These are phyloP conservation scores for Ganoderma leucocontextum DNA, from an alignment of 1,284 basidiomycete genomes.

Conservation along the genomic window DNA sequence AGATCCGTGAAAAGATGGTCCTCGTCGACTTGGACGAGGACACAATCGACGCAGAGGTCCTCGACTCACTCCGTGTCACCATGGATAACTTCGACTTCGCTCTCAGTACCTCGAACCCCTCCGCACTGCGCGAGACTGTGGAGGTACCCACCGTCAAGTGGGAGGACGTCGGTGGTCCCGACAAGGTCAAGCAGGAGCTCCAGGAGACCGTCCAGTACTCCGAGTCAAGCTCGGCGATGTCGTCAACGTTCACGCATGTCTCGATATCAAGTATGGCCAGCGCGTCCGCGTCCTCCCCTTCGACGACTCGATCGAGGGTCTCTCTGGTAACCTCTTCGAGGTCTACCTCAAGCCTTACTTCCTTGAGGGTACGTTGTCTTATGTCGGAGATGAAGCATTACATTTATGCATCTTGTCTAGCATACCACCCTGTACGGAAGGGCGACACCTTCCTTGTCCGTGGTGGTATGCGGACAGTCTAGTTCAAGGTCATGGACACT, in stretches of 20 bases:
- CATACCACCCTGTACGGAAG: constrained; percentile 93
- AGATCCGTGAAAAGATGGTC: too few relatives aligned
- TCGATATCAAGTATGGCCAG: constrained; percentile 99
- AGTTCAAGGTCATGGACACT: constrained; percentile 98
- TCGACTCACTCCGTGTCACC: too few relatives aligned
- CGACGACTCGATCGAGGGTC: constrained; percentile 97
- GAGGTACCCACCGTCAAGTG: constrained; percentile 96
- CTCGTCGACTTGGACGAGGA: too few relatives aligned
- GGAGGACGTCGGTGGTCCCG: constrained; percentile 99
- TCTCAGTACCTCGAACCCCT: too few relatives aligned
- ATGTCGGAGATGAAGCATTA: neutral
- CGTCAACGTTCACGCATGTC: constrained; percentile 94
- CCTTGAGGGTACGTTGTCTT: constrained; percentile 80
- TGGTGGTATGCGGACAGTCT: constrained; percentile 96
- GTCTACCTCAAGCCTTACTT: constrained; percentile 99
- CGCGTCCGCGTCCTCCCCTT: constrained; percentile 97
- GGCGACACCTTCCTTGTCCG: constrained; percentile 99
- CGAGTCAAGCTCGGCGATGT: constrained; percentile 98
- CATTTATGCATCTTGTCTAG: constrained; percentile 48
- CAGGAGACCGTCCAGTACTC: constrained; percentile 99
- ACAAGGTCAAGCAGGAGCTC: constrained; percentile 99
- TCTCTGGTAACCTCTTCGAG: constrained; percentile 98
- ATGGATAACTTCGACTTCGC: too few relatives aligned
- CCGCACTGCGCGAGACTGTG: too few relatives aligned
- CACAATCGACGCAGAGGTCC: too few relatives aligned